Percentiles rank a stretch among this genome's conserved stretches.
Evolutionary conservation across 306 rosid genomes (phyloP).

Genomic region (Cucumis cinereus): DNA sequence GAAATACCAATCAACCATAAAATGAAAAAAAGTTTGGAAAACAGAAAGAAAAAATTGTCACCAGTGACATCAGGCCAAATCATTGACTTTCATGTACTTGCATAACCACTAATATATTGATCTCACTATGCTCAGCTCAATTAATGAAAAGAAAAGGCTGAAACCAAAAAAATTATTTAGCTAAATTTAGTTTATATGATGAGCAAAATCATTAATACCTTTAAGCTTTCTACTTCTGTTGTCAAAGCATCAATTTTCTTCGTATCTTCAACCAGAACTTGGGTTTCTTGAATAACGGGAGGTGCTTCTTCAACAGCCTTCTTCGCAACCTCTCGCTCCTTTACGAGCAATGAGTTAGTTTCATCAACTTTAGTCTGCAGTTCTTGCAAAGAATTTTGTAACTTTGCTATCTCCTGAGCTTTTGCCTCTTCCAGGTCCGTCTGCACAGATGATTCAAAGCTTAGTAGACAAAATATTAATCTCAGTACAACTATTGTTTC

Average conservation of each 20-base stretch:
- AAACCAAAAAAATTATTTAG: neutral
- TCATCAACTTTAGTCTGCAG: conserved; percentile 77
- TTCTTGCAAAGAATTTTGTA: conserved; percentile 62
- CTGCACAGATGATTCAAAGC: conserved; percentile 26
- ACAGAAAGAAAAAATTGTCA: neutral
- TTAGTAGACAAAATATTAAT: neutral
- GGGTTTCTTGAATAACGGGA: conserved; percentile 94
- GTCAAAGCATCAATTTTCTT: conserved; percentile 65
- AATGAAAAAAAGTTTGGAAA: neutral
- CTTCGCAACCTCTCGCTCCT: conserved; percentile 72
- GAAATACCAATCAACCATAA: neutral
- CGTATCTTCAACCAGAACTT: conserved; percentile 78
- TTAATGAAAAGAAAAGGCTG: neutral
- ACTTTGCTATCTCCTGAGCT: conserved; percentile 64
- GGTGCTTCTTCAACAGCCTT: conserved; percentile 90
- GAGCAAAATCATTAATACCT: conserved; percentile 32
- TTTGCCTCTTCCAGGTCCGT: conserved; percentile 96
- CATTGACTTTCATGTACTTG: conserved; percentile 3
- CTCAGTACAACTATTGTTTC: neutral
- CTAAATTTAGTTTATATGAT: neutral
- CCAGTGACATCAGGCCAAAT: neutral
- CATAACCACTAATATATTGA: neutral
- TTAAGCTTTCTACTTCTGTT: conserved; percentile 68
- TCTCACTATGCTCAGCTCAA: neutral
- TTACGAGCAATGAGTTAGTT: conserved; percentile 66